Conservation (phyloP, 176 grass and related monocot genomes). For the Tuctoria greenei region DNA sequence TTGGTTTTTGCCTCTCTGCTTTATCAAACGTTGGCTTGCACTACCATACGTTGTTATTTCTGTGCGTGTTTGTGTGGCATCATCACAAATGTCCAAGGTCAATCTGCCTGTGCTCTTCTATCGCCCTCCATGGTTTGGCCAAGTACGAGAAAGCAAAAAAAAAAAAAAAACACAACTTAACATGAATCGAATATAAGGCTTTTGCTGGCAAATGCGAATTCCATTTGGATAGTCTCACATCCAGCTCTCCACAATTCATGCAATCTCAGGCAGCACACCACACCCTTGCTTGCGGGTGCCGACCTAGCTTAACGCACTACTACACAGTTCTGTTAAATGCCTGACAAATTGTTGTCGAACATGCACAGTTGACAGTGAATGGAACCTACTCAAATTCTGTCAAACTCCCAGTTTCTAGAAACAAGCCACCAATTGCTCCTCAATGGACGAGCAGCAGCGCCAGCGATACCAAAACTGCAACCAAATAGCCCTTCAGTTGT, state of each 20-base stretch:
- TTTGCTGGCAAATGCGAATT: neutral
- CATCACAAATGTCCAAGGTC: too few relatives aligned
- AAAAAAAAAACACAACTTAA: neutral
- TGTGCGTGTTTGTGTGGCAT: neutral
- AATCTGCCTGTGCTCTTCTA: too few relatives aligned
- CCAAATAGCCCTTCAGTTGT: slow-evolving; percentile 28
- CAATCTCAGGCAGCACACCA: slow-evolving; percentile 17
- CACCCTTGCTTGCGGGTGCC: slow-evolving; percentile 32
- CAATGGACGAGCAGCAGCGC: slow-evolving; percentile 22
- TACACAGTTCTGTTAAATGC: slow-evolving; percentile 41
- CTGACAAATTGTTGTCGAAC: neutral
- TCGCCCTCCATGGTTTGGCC: too few relatives aligned
- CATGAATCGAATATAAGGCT: neutral
- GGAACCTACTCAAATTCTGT: slow-evolving; percentile 33
- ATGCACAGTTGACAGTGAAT: slow-evolving; percentile 28
- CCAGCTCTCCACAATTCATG: too few relatives aligned
- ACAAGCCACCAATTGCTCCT: slow-evolving; percentile 4
- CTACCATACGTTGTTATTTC: neutral
- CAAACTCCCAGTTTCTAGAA: slow-evolving; percentile 41
- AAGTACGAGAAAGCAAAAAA: too few relatives aligned
- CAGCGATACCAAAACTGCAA: slow-evolving; percentile 36
- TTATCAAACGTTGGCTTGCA: too few relatives aligned
- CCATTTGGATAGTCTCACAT: slow-evolving; percentile 11
- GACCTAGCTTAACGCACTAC: neutral
- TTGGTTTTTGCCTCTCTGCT: too few relatives aligned